Base-by-base conservation (phyloP, 257 asterid species). In the Plantago ovata region DNA sequence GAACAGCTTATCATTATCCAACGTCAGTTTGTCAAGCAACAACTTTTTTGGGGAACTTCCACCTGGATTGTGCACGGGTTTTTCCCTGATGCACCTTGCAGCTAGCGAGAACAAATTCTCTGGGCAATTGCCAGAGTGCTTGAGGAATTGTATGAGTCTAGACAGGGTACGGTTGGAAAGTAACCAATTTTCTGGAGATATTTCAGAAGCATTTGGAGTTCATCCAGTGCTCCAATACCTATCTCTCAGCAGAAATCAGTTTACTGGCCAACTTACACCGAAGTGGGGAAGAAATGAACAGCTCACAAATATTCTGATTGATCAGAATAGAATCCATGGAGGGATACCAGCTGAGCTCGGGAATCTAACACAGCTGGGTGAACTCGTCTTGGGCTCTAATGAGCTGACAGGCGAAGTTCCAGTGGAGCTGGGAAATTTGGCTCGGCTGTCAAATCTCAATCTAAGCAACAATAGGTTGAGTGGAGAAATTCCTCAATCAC, bases 21-120 rank as follows among this genome's bases (percentile, higher is more conserved):
- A 52, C 58, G 80, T 66, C 48, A 71, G 94, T 71, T 70, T 89
- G 45, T 67, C 97, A 0, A 39, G 69, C 10, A 89, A 89, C 69
- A 68, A 69, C 58, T 89, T 89, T 77, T 60, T 83, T 3, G 97
- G 95, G 22, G 72, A 72, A 61, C 66, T 89, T 18, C 97, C 97
- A 1, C 65, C 77, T 9, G 67, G 61, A 48, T 19, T 89, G 40
- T 89, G 97, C 72, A 75, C 75, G 21, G 76, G 84, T 23, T 84
- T 80, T 57, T 70, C 77, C 38, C 63, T 89, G 7, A 48, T 41
- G 56, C 69, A 78, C 15, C 69, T 89, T 44, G 84, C 97, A 1
- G 80, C 56, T 58, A 72, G 64, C 67, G 58, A 58, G 45, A 89
- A 89, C 77, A 66, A 58, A 10, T 78, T 89, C 42, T 76, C 81